These are phyloP conservation scores for Populus trichocarpa DNA, from an alignment of 441 rosid species.

Conservation along the genomic window DNA sequence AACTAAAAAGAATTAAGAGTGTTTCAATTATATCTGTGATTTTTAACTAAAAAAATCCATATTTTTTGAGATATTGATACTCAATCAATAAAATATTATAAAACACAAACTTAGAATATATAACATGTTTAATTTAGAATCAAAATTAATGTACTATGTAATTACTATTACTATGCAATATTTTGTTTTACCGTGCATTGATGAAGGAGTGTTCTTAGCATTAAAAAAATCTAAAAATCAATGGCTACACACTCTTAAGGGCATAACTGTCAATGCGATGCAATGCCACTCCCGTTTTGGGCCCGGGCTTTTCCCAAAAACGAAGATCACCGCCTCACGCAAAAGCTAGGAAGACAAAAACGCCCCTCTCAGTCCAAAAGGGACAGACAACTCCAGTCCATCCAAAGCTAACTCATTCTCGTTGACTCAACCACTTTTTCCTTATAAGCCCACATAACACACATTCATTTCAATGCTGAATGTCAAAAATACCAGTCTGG, in stretches of 20 bases:
- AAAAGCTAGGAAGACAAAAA: background rate
- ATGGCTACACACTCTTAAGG: background rate
- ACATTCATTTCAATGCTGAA: background rate
- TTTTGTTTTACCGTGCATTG: no score
- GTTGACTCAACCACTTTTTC: background rate
- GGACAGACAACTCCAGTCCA: background rate
- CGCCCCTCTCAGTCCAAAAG: background rate
- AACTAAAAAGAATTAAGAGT: no score
- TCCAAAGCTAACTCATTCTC: background rate
- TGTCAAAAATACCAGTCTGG: background rate
- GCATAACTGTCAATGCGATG: background rate
- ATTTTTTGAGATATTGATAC: no score
- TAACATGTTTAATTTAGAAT: no score
- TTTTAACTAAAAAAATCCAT: no score
- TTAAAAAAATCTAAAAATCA: background rate
- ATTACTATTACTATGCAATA: no score
- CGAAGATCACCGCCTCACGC: background rate
- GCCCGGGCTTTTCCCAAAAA: background rate
- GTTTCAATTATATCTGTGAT: no score
- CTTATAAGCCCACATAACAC: background rate
- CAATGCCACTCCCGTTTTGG: background rate
- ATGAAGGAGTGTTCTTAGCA: background rate
- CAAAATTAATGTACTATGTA: no score
- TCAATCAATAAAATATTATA: no score
- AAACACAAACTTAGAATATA: no score